Base-by-base conservation (phyloP, 352 stramenopile genomes). In the Peronospora farinosa region DNA sequence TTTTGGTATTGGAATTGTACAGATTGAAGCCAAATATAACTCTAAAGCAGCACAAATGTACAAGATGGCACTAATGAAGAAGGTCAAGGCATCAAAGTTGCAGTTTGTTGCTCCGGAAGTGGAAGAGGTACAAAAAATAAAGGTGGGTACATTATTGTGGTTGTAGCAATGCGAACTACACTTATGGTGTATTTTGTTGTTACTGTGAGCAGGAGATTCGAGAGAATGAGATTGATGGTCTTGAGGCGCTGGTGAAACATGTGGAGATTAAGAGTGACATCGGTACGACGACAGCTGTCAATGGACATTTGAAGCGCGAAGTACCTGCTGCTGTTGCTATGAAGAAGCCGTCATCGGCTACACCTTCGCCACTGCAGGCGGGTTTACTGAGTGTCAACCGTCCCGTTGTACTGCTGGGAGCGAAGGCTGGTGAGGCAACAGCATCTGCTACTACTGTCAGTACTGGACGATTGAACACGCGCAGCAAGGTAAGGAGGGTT, bases 11-110 rank as follows among this genome's bases (percentile, higher is more conserved):
- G n/a, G n/a, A n/a, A 37, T 15, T 23, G 9, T 47, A 51, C 46
- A 94, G 79, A 94, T 96, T 55, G 81, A 95, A 38, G 79, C 83
- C 39, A 96, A 96, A 63, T 96, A 95, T 66, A 95, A 93, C 50
- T 92, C 83, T 2, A 95, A 92, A 52, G 86, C 82, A 8, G 85
- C 86, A 10, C 78, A 92, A 28, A 51, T 96, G 55, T 96, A 95
- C 76, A 94, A 93, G 65, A 72, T 67, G 12, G 78, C 73, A 44
- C 46, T 95, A 31, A 66, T 67, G 1, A 95, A 95, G 76, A 94
- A 93, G 51, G 73, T 89, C 6, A 88, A 88, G 50, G 54, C 78
- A 0, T 82, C 74, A 27, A 81, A 53, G 10, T 42, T 92, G 33
- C 73, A 88, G 51, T 66, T 91, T 45, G 41, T 78, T 25, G 58